Conservation (phyloP, 805 yeast species). For the Blastobotrys robertii region DNA sequence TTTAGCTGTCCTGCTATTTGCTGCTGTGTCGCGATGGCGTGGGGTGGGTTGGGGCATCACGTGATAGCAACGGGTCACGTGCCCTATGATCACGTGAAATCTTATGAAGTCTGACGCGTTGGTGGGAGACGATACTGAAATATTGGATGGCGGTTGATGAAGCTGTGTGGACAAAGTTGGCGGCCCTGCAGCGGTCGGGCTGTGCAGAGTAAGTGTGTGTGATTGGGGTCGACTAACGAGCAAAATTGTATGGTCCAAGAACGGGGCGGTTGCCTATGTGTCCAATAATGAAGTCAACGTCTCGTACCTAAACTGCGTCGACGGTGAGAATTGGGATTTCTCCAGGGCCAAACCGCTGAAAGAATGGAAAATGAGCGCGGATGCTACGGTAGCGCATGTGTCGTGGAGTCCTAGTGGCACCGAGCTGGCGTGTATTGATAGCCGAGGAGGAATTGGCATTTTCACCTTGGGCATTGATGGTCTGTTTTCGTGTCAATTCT, state of each 20-base stretch:
- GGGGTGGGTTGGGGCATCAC: no score
- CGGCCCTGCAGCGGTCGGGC: slow-evolving; percentile 4
- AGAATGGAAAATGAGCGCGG: slow-evolving; percentile 2
- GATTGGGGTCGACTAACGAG: slow-evolving; percentile 1
- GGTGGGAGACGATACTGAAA: no score
- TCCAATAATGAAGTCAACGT: slow-evolving; percentile 33
- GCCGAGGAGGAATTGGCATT: slow-evolving; percentile 25
- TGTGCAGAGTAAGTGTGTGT: slow-evolving; percentile 1
- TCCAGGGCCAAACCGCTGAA: slow-evolving; percentile 37
- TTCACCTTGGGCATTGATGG: slow-evolving; percentile 21
- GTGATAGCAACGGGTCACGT: no score
- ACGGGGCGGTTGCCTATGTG: slow-evolving; percentile 73
- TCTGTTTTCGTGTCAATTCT: slow-evolving; percentile 12
- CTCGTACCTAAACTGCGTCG: slow-evolving; percentile 61
- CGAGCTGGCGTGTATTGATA: slow-evolving; percentile 72
- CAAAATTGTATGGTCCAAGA: slow-evolving; percentile 65
- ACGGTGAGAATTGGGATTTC: slow-evolving; percentile 73
- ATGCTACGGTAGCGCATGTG: slow-evolving; percentile 13
- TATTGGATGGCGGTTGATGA: no score
- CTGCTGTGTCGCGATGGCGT: no score
- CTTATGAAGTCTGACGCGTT: no score
- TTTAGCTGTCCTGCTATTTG: no score
- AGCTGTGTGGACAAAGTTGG: slow-evolving; percentile 1
- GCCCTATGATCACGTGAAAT: no score
- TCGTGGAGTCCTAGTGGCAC: slow-evolving; percentile 71